Evolutionary conservation across 140 eudicot species (phyloP).

Genomic region (Ambrosia hybrid): DNA sequence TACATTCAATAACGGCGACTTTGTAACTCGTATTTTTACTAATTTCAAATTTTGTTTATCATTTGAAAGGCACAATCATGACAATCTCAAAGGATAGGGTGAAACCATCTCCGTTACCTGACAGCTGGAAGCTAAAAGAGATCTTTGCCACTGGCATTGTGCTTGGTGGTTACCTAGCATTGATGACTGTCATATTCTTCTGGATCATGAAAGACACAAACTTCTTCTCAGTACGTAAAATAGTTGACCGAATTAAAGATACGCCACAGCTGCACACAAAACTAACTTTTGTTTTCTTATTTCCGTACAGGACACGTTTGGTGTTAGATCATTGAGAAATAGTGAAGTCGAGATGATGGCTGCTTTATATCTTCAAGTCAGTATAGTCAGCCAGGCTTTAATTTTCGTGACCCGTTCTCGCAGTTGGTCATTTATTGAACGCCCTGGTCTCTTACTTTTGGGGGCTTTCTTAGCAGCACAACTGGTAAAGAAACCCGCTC

Average conservation of each 20-base stretch:
- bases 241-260: background rate
- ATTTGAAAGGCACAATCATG: constrained; percentile 59
- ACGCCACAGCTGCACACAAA: background rate
- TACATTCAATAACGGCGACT: background rate
- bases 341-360: constrained; percentile 74
- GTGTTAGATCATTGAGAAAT: constrained; percentile 51
- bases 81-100: constrained; percentile 77
- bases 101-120: constrained; percentile 77
- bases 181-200: constrained; percentile 74
- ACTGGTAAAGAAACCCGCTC: too few species aligned
- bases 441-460: too few species aligned
- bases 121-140: constrained; percentile 79
- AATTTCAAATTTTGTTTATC: background rate
- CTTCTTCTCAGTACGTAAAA: constrained; percentile 47
- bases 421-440: constrained; percentile 72
- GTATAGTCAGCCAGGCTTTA: constrained; percentile 82
- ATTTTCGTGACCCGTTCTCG: constrained; percentile 85
- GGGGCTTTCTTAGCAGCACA: too few species aligned
- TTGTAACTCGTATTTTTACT: background rate
- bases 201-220: constrained; percentile 57
- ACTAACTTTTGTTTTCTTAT: background rate
- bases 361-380: constrained; percentile 80
- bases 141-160: constrained; percentile 80
- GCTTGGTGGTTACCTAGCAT: constrained; percentile 74
- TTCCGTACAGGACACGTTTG: constrained; percentile 47